A percentile compares a stretch with the other conserved stretches of the same genome.
These are phyloP conservation scores for Pugionium dolabratum DNA, from an alignment of 345 rosid genomes.

Conservation along the genomic window DNA sequence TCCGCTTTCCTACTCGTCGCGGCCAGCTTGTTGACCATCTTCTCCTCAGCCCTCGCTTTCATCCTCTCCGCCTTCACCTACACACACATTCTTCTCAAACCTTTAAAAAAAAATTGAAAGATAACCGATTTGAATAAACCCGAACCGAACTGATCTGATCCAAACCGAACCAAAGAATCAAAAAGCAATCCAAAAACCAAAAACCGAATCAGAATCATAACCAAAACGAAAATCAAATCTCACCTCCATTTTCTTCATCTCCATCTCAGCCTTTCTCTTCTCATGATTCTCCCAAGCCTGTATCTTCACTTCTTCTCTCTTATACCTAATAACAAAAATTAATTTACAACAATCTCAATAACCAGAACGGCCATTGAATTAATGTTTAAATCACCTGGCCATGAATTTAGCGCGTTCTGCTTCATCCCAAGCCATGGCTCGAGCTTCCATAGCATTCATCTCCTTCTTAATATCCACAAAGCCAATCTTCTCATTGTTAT, in stretches of 20 bases:
- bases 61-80: constrained; percentile 83
- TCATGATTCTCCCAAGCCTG: constrained; percentile 95
- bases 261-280: constrained; percentile 94
- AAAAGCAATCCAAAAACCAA: no score
- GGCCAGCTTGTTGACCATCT: constrained; percentile 62
- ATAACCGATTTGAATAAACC: no score
- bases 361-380: not conserved
- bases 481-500: constrained; percentile 3
- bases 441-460: constrained; percentile 59
- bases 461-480: constrained; percentile 33
- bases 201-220: no score
- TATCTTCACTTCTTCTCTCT: constrained; percentile 91
- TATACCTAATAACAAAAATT: constrained; percentile 53
- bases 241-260: constrained; percentile 94
- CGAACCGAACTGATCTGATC: no score
- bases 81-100: constrained; percentile 1
- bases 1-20: constrained; percentile 78
- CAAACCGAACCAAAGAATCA: not conserved
- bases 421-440: constrained; percentile 91
- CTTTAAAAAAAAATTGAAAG: not conserved
- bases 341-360: no score
- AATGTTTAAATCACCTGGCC: constrained; percentile 62
- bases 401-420: constrained; percentile 88
- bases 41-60: constrained; percentile 89
- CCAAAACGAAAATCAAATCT: not conserved